Conservation (phyloP, 345 rosid species). For the Euclidium syriacum region DNA sequence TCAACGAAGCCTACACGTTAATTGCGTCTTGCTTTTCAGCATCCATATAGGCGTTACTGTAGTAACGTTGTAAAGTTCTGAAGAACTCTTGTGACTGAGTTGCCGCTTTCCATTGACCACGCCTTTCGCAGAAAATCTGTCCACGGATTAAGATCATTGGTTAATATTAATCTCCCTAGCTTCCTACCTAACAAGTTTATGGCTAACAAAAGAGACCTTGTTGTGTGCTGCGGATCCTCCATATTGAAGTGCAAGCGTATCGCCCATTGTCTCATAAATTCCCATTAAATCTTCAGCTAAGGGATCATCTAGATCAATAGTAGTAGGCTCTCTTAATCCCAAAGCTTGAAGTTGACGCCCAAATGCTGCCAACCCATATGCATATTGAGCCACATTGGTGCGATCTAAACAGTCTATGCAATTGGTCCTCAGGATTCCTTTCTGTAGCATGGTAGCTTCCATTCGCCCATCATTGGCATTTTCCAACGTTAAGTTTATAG, state of each 20-base stretch:
- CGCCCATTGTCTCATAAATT: conserved; percentile 90
- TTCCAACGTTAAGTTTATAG: conserved; percentile 27
- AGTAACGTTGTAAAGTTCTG: conserved; percentile 82
- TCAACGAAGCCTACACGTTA: conserved; percentile 59
- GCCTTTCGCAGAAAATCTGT: conserved; percentile 89
- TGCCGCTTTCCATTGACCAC: conserved; percentile 99
- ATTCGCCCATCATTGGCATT: conserved; percentile 17
- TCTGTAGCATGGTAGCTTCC: conserved; percentile 54
- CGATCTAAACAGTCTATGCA: conserved; percentile 98
- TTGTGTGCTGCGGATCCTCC: conserved; percentile 99
- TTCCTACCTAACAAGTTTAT: not conserved
- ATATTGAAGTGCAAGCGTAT: conserved; percentile 90
- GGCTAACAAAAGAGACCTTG: conserved; percentile 47
- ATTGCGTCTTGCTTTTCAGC: conserved; percentile 94
- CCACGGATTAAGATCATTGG: conserved; percentile 9
- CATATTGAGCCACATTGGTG: conserved; percentile 95
- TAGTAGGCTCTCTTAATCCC: conserved; percentile 43
- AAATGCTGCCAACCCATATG: conserved; percentile 78
- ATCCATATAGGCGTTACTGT: conserved; percentile 89
- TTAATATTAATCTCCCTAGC: not conserved
- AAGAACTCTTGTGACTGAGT: conserved; percentile 93
- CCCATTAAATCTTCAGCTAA: conserved; percentile 75
- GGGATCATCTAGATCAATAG: conserved; percentile 61
- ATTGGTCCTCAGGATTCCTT: conserved; percentile 85
- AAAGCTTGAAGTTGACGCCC: conserved; percentile 72